Evolutionary conservation across 331 rosid genomes (phyloP), one percentile per base, ranked within the genome.

Genomic region (Spiraea crenata): DNA sequence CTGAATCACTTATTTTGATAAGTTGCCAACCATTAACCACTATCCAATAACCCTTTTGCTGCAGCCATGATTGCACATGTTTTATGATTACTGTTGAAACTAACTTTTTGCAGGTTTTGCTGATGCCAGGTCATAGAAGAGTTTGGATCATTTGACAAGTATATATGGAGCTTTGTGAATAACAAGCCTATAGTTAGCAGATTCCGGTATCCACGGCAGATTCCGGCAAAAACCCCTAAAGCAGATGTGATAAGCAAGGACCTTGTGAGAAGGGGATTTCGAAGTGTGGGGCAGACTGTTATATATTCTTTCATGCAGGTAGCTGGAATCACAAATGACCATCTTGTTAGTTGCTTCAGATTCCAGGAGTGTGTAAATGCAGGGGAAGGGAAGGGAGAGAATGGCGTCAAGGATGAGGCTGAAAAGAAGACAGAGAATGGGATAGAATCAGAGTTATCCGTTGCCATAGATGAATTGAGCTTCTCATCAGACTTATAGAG

Each of bases 201-300:
- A 64, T 82, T 83, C 83, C 86, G 90, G 15, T 89, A 85, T 73
- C 85, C 89, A 19, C 77, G 87, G 9, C 87, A 83, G 74, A 86
- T 85, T 69, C 90, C 86, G 4, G 88, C 63, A 12, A 90, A 90
- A 77, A 82, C 89, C 17, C 91, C 91, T 6, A 89, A 87, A 79
- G 86, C 90, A 19, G 93, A 87, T 45, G 90, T 83, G 73, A 85
- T 90, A 3, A 90, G 97, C 75, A 90, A 90, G 83, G 97, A 88
- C 76, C 80, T 90, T 10, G 87, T 88, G 75, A 84, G 89, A 73
- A 84, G 97, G 72, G 97, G 97, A 39, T 90, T 90, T 63, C 95
- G 97, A 0, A 77, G 97, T 0, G 95, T 90, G 63, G 87, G 97
- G 5, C 89, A 89, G 59, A 85, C 90, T 0, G 88, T 87, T 6